Evolutionary conservation across 257 asterid species (phyloP).

Genomic region (Cinchona pubescens): DNA sequence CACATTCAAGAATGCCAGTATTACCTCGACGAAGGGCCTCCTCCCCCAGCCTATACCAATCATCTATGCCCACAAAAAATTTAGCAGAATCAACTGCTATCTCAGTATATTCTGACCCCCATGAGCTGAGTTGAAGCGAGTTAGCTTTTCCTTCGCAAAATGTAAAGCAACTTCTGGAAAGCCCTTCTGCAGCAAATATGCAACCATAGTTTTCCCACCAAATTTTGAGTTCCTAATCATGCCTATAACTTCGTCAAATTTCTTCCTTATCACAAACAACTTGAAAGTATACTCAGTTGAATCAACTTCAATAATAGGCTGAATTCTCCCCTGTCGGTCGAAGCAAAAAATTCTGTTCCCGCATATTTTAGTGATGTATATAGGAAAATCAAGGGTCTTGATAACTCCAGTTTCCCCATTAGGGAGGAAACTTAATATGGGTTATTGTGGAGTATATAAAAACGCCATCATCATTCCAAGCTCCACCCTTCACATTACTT

Average conservation of each 20-base stretch:
- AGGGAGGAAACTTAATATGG: too few species aligned
- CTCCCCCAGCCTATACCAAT: conserved; percentile 91
- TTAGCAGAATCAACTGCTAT: conserved; percentile 88
- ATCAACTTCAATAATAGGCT: conserved; percentile 83
- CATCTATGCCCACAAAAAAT: conserved; percentile 78
- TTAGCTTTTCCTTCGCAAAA: conserved; percentile 90
- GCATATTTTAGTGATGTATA: conserved; percentile 75
- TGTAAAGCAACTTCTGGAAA: conserved; percentile 95
- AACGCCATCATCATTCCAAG: too few species aligned
- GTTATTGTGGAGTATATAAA: too few species aligned
- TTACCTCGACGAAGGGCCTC: conserved; percentile 99
- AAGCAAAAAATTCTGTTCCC: conserved; percentile 92
- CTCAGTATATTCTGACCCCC: too few species aligned
- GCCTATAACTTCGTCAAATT: conserved; percentile 85
- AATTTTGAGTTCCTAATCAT: conserved; percentile 88
- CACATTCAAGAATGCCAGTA: conserved; percentile 85
- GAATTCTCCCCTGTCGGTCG: conserved; percentile 91
- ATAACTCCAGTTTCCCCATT: conserved; percentile 96
- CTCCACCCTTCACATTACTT: too few species aligned
- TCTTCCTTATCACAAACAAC: conserved; percentile 66
- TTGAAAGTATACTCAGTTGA: conserved; percentile 85
- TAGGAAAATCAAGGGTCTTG: conserved; percentile 88
- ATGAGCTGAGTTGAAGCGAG: conserved; percentile 84
- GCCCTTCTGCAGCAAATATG: conserved; percentile 96
- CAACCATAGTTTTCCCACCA: conserved; percentile 98